Percentiles rank a stretch among this genome's conserved stretches.
Conservation (phyloP, 371 early-diverging fungal species). For the Mucor indicus region DNA sequence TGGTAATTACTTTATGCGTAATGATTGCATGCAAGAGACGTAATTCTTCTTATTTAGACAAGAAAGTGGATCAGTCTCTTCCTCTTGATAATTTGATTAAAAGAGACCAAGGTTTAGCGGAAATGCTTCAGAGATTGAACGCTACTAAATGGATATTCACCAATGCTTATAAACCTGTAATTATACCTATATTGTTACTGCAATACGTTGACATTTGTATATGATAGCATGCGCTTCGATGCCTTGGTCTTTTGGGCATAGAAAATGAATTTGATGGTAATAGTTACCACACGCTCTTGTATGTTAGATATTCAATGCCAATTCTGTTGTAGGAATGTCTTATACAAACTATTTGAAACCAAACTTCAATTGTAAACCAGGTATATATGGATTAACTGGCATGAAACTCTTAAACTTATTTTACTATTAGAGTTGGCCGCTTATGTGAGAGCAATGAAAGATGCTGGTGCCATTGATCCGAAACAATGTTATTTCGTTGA, state of each 20-base stretch:
- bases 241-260: conserved; percentile 61
- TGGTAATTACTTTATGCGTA: conserved; percentile 34
- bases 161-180: conserved; percentile 69
- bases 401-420: too few species aligned
- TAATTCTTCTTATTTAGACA: too few species aligned
- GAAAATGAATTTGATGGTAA: conserved; percentile 75
- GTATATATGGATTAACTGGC: too few species aligned
- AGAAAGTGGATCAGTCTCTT: conserved; percentile 69
- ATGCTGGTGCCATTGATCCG: conserved; percentile 60
- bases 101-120: conserved; percentile 58
- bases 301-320: too few species aligned
- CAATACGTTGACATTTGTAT: too few species aligned
- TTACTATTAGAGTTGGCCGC: too few species aligned
- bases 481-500: conserved; percentile 73
- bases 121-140: conserved; percentile 57
- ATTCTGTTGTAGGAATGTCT: conserved; percentile 44
- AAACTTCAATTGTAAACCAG: conserved; percentile 80
- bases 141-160: conserved; percentile 80
- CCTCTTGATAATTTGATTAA: conserved; percentile 68
- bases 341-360: conserved; percentile 73
- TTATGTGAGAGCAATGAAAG: conserved; percentile 67
- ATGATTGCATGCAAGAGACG: too few species aligned
- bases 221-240: conserved; percentile 76
- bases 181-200: too few species aligned
- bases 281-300: too few species aligned